Conservation (phyloP, 495 filamentous ascomycete species). For the Xylaria flabelliformis region DNA sequence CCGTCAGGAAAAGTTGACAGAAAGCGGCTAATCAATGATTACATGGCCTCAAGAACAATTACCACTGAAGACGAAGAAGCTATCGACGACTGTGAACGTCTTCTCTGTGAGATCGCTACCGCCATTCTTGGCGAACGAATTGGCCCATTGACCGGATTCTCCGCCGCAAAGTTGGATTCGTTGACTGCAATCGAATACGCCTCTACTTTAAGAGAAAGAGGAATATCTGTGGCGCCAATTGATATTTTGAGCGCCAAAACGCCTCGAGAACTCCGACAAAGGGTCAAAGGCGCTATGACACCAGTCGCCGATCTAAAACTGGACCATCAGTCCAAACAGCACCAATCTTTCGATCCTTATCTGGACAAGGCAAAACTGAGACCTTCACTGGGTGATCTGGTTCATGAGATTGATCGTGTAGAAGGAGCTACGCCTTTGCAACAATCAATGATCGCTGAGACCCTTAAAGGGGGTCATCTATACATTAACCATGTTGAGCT, state of each 20-base stretch:
- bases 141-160: constrained; percentile 51
- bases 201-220: constrained; percentile 60
- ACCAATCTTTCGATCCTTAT: background rate
- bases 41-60: constrained; percentile 40
- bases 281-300: background rate
- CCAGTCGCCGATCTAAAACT: background rate
- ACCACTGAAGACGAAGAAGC: constrained; percentile 26
- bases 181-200: constrained; percentile 71
- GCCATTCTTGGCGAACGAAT: constrained; percentile 54
- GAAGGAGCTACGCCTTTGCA: constrained; percentile 73
- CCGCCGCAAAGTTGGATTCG: constrained; percentile 71
- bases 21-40: constrained; percentile 65
- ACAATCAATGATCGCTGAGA: constrained; percentile 78
- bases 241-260: constrained; percentile 64
- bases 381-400: constrained; percentile 32
- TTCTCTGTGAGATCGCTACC: constrained; percentile 55
- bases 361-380: constrained; percentile 23
- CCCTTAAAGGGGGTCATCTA: constrained; percentile 54
- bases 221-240: constrained; percentile 57
- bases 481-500: constrained; percentile 82
- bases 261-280: constrained; percentile 31
- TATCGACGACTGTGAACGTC: constrained; percentile 48
- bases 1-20: constrained; percentile 82
- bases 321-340: background rate
- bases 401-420: constrained; percentile 56